Percentiles rank a stretch among this genome's conserved stretches.
These are phyloP conservation scores for Coniella vitis DNA, from an alignment of 2,329 filamentous ascomycete genomes.

Conservation along the genomic window DNA sequence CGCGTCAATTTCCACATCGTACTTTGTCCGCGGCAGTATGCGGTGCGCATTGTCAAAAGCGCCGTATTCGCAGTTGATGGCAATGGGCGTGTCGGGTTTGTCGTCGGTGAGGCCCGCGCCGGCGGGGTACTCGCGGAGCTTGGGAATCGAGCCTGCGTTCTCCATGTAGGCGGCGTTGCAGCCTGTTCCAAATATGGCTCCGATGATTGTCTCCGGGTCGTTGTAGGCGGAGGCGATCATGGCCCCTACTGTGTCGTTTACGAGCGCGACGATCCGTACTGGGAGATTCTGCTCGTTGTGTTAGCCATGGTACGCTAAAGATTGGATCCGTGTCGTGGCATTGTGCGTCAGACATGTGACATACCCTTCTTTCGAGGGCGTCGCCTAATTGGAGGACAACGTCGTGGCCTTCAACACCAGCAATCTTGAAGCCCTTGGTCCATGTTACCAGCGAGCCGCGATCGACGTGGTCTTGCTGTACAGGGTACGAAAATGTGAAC, in stretches of 20 bases:
- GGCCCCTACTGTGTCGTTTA: conserved; percentile 97
- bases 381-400: conserved; percentile 66
- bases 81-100: conserved; percentile 78
- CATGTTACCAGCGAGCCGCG: conserved; percentile 88
- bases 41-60: conserved; percentile 93
- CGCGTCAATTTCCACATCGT: conserved; percentile 81
- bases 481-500: conserved; percentile 95
- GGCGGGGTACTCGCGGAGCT: conserved; percentile 73
- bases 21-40: conserved; percentile 77
- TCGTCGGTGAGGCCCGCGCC: conserved; percentile 86
- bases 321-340: conserved; percentile 12
- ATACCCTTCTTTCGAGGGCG: conserved; percentile 25
- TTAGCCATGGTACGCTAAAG: conserved; percentile 19
- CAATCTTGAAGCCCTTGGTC: conserved; percentile 97
- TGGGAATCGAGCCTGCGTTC: conserved; percentile 80
- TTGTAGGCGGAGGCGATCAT: conserved; percentile 95
- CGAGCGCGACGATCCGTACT: conserved; percentile 85
- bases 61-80: conserved; percentile 97
- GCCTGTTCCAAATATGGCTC: conserved; percentile 96
- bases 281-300: conserved; percentile 60
- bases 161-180: conserved; percentile 99
- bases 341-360: conserved; percentile 66
- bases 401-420: conserved; percentile 83
- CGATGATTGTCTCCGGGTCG: conserved; percentile 86
- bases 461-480: conserved; percentile 87